These are phyloP conservation scores for Penicillium sclerotiorum DNA, from an alignment of 2,329 filamentous ascomycete genomes.

Conservation along the genomic window DNA sequence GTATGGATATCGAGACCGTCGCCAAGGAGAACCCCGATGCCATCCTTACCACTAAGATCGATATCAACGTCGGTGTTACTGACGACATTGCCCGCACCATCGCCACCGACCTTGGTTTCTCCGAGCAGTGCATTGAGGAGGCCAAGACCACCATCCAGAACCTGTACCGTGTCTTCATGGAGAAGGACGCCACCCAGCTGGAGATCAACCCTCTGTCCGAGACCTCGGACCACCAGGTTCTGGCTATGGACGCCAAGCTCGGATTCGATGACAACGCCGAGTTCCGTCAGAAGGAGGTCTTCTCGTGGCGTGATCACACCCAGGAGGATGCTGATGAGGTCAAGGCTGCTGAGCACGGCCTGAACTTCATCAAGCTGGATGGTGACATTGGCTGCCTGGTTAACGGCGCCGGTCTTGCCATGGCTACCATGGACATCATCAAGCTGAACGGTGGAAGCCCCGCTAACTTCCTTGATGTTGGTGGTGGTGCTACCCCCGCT, in stretches of 20 bases:
- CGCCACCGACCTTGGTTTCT: conserved; percentile 91
- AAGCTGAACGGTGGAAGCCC: conserved; percentile 96
- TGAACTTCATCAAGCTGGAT: conserved; percentile 99
- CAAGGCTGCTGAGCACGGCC: conserved; percentile 82
- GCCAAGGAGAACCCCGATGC: conserved; percentile 97
- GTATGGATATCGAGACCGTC: conserved; percentile 98
- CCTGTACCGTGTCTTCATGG: conserved; percentile 97
- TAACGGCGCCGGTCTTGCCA: conserved; percentile 97
- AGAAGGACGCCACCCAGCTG: conserved; percentile 98
- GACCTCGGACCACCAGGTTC: conserved; percentile 95
- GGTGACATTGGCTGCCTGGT: conserved; percentile 99
- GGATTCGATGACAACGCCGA: conserved; percentile 99
- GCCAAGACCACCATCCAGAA: conserved; percentile 97
- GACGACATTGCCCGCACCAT: conserved; percentile 92
- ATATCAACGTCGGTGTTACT: conserved; percentile 93
- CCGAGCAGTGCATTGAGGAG: conserved; percentile 93
- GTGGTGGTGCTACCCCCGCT: conserved; percentile 92
- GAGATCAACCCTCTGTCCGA: conserved; percentile 99
- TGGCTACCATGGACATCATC: conserved; percentile 99
- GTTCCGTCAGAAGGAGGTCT: conserved; percentile 96
- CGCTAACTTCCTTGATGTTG: conserved; percentile 98
- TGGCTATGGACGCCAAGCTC: conserved; percentile 99
- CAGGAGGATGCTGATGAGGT: conserved; percentile 99
- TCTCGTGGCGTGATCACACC: conserved; percentile 87
- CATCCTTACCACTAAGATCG: conserved; percentile 89